Evolutionary conservation across 2,329 filamentous ascomycete species (phyloP), one percentile per base, ranked within the genome.

Genomic region (Cladophialophora exuberans): DNA sequence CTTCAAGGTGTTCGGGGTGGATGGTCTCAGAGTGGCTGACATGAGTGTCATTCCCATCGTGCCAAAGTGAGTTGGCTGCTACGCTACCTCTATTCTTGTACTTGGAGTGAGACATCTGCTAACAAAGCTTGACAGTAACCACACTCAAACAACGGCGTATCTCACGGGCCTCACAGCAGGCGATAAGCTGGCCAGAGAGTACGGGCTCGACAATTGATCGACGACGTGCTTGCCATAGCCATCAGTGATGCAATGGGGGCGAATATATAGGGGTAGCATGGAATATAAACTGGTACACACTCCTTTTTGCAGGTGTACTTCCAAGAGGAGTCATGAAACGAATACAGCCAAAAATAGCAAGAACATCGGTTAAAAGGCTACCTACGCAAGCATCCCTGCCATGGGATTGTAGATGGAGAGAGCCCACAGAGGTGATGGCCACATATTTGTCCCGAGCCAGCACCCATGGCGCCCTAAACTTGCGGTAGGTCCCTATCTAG

Each of bases 141-240:
- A 84, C 64, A 74, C 75, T 0, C 79, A 83, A 64, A 72, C 76
- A 4, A 76, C 76, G 5, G 81, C 81, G 1, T 84, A 83, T 65
- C 69, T 81, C 2, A 78, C 78, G 1, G 81, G 80, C 1, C 67
- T 74, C 31, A 81, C 76, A 0, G 77, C 74, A 23, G 80, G 76
- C 0, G 81, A 83, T 57, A 79, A 74, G 59, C 65, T 82, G 54
- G 72, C 76, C 52, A 54, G 58, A 18, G 73, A 80, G 61, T 79
- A 80, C 62, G 63, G 62, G 3, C 65, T 79, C 15, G 65, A 65
- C 50, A 48, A 36, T 4, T 58, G 39, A 53, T 35, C 15, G 41
- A 7, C 17, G 11, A 22, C 7, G n/a, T n/a, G 17, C 15, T 17
- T 4, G 22, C 26, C 36, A 36, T 41, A 6, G 4, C 46, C 30